Base-by-base conservation (phyloP, 2,329 filamentous ascomycete genomes). In the Colletotrichum melonis region DNA sequence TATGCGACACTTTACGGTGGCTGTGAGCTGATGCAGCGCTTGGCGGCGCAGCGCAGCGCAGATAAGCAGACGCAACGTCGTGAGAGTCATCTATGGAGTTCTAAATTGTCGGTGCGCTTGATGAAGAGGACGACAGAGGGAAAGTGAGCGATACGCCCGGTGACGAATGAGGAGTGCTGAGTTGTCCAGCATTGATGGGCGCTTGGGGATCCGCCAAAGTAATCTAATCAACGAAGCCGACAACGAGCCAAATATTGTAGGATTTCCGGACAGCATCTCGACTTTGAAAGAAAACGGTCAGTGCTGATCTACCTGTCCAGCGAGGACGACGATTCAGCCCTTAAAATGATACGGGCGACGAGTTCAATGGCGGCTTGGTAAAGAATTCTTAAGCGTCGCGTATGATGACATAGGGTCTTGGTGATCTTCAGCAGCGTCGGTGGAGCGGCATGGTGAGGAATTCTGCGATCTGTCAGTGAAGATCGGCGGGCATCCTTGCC, bases 401-500 rank as follows among this genome's bases (percentile, higher is more conserved):
- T 28, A 54, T 55, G 55, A 64, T 63, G 69, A 22, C 52, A 42
- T 56, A 46, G 24, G 26, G 67, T 60, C 32, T 32, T 24, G 67
- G 59, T 60, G 60, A 73, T 69, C 42, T 73, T 73, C 56, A 62
- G 70, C 67, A 42, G 57, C 35, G 38, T 62, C 54, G 57, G 28
- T 56, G 56, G 63, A 49, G 42, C 14, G 65, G 46, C 52, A 19
- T 56, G 63, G 38, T 19, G 38, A 60, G 42, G 56, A 46, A 60
- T 69, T 64, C 59, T 69, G 69, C 49, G 69, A 68, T 68, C 56
- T 49, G 64, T 35, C 14, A 49, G 59, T 49, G 46, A 57, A 69
- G 70, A 73, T 70, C 70, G 56, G 66, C 55, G 46, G 56, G 22
- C 35, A 65, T 59, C 67, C 67, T 56, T 70, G 67, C 26, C 30